Base-by-base conservation (phyloP, 2,329 filamentous ascomycete species). In the Teratosphaeria nubilosa region DNA sequence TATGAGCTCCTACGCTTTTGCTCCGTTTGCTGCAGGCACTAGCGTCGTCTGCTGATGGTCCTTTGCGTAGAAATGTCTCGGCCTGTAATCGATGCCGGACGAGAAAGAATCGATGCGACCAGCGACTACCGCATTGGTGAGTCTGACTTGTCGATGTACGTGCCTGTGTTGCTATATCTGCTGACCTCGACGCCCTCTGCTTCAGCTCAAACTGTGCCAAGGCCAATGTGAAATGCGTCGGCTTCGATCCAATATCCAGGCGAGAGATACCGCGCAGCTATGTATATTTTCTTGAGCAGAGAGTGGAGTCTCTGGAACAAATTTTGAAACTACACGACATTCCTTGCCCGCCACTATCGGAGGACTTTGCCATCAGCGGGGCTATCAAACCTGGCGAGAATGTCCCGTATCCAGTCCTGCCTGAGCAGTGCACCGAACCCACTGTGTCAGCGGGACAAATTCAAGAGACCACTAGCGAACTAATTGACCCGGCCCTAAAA, bases 221-320 rank as follows among this genome's bases (percentile, higher is more conserved):
- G 76, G 91, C 89, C n/a, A 82, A 83, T 59, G 89, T 95, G 52
- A 86, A 88, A 64, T 97, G 94, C 72, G 90, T 96, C 55, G 92
- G 92, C 62, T 96, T 96, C 73, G 92, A 97, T 71, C 91, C 92
- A 34, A 96, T 96, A 69, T 95, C 90, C 25, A 96, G 96, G 79
- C 86, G 89, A 70, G 91, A 96, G 75, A 96, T 97, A 59, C 92
- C 92, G 54, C 61, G 67, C 63, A 90, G 87, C 73, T 97, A 97
- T 77, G 90, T 97, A 54, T 96, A 88, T 75, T 97, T 96, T 71
- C 85, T 97, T 60, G 92, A 97, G 73, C 89, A 87, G 30, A 82
- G 92, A 59, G 84, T 96, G 57, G 82, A 86, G 61, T 89, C 94
- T 74, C 83, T 97, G 31, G 92, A 97, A 73, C 80, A 81, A 34